Conservation (phyloP, 208 protist genomes). For the Leishmania braziliensis region DNA sequence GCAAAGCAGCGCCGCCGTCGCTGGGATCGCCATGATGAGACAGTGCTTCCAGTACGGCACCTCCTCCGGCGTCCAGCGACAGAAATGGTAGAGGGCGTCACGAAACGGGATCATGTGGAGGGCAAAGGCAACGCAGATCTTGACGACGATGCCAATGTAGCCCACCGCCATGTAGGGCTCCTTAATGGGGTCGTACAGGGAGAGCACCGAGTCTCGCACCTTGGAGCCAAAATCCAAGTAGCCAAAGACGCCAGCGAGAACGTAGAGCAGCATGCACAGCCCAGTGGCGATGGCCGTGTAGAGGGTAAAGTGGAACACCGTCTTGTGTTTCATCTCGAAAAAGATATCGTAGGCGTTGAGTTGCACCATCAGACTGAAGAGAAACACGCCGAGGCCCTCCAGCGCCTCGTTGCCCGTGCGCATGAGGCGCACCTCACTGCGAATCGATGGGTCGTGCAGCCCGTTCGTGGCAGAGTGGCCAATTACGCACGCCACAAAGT, state of each 20-base stretch:
- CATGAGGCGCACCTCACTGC: slow-evolving; percentile 36
- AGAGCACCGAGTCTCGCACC: slow-evolving; percentile 44
- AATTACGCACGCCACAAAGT: slow-evolving; percentile 64
- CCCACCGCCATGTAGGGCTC: slow-evolving; percentile 55
- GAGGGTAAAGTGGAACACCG: slow-evolving; percentile 41
- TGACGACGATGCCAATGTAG: slow-evolving; percentile 69
- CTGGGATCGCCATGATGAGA: slow-evolving; percentile 30
- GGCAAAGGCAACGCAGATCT: slow-evolving; percentile 59
- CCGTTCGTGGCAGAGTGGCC: slow-evolving; percentile 46
- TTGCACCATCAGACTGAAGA: slow-evolving; percentile 44
- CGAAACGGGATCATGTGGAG: slow-evolving; percentile 62
- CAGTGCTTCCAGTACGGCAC: slow-evolving; percentile 40
- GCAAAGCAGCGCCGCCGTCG: slow-evolving; percentile 27
- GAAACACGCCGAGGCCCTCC: slow-evolving; percentile 51
- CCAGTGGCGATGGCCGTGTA: slow-evolving; percentile 40
- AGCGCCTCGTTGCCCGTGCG: slow-evolving; percentile 49
- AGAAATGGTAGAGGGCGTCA: slow-evolving; percentile 54
- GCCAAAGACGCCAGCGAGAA: slow-evolving; percentile 57
- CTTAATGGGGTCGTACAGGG: slow-evolving; percentile 52
- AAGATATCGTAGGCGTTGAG: slow-evolving; percentile 57
- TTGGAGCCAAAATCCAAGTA: slow-evolving; percentile 60
- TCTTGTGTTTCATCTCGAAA: slow-evolving; percentile 54
- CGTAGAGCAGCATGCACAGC: slow-evolving; percentile 53
- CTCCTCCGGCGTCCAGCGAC: slow-evolving; percentile 25
- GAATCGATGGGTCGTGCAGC: slow-evolving; percentile 32